A percentile compares a stretch with the other conserved stretches of the same genome.
These are phyloP conservation scores for Paraleonurus japonicus DNA, from an alignment of 257 asterid species.

Conservation along the genomic window DNA sequence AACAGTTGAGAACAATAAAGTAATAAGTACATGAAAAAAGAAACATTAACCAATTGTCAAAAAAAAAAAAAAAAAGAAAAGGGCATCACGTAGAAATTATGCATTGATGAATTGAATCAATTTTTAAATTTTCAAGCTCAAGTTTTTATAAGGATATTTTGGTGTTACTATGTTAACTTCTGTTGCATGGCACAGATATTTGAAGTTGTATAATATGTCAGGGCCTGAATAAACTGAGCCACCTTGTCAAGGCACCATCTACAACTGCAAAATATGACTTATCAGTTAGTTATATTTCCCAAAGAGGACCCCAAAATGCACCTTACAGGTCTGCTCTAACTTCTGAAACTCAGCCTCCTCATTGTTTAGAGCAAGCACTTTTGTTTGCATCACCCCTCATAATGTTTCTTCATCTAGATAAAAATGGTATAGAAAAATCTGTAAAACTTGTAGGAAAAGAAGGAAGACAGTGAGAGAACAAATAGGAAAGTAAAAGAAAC, in stretches of 20 bases:
- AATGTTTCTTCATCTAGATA: slow-evolving; percentile 60
- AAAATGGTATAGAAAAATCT: slow-evolving; percentile 16
- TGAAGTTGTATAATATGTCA: neutral
- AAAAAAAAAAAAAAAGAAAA: too few species aligned
- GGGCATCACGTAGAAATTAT: neutral
- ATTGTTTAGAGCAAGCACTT: slow-evolving; percentile 52
- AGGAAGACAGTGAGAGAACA: slow-evolving; percentile 7
- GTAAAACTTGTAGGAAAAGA: slow-evolving; percentile 9
- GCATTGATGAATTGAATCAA: neutral
- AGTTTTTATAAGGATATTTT: neutral
- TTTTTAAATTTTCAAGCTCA: slow-evolving; percentile 13
- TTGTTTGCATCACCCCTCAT: slow-evolving; percentile 52
- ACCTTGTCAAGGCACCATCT: neutral
- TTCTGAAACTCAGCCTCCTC: slow-evolving; percentile 53
- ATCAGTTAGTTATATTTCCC: slow-evolving; percentile 20
- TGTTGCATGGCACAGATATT: neutral
- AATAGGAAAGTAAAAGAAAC: slow-evolving; percentile 25
- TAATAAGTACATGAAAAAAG: neutral
- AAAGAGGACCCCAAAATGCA: slow-evolving; percentile 32
- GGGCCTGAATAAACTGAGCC: slow-evolving; percentile 15
- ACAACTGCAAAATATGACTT: neutral
- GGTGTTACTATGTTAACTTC: neutral
- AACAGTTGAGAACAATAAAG: slow-evolving; percentile 13
- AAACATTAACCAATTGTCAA: neutral
- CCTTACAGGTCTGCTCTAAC: slow-evolving; percentile 70